Conservation (phyloP, 768 basidiomycete species). For the Cystofilobasidium ferigula region DNA sequence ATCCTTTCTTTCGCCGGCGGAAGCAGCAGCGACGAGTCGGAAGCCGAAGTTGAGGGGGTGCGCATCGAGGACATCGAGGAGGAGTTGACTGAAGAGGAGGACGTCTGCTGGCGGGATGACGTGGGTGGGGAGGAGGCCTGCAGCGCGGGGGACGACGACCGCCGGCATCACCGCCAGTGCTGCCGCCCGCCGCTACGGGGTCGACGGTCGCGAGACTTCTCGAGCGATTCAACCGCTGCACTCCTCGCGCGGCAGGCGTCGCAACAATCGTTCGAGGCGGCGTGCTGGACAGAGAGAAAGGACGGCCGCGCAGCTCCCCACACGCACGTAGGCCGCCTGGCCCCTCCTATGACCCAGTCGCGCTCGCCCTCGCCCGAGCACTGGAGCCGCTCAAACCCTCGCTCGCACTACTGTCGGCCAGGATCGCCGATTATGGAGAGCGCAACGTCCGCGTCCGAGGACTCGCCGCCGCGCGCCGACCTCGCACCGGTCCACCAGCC, state of each 20-base stretch:
- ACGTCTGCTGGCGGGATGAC: background rate
- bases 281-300: no score
- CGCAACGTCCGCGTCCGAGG: background rate
- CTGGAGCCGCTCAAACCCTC: background rate
- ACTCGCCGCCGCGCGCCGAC: background rate
- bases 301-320: no score
- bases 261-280: background rate
- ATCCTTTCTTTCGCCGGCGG: background rate
- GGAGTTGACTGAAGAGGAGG: background rate
- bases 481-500: background rate
- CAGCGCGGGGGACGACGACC: background rate
- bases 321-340: background rate
- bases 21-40: background rate
- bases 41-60: background rate
- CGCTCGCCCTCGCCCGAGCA: background rate
- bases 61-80: constrained; percentile 1
- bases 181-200: background rate
- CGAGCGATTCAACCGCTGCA: background rate
- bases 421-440: constrained; percentile 1
- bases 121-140: background rate
- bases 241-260: background rate
- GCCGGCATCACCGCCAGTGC: background rate
- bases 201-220: background rate
- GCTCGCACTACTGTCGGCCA: background rate
- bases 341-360: background rate